phyloP scores from a whole-genome alignment of 441 rosid species.

The Brassica balearica region DNA sequence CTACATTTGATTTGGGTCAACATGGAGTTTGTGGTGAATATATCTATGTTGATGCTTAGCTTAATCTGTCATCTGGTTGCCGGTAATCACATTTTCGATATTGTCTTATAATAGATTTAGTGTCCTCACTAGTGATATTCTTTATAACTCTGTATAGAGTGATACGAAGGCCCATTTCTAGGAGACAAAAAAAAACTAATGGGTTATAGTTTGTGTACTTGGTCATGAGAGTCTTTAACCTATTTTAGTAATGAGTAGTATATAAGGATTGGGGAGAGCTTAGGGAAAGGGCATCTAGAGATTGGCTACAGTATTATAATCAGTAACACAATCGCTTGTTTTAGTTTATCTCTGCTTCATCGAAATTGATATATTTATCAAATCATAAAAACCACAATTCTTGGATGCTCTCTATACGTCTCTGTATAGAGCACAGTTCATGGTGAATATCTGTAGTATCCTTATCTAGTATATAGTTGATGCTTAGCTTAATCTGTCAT shows the following conservation, averaged over 20 bases:
- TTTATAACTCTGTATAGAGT: neutral
- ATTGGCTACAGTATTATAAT: no score
- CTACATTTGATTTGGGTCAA: neutral
- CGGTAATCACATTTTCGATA: neutral
- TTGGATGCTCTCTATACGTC: neutral
- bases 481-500: neutral
- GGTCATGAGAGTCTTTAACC: no score
- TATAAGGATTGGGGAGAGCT: no score
- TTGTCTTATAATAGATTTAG: neutral
- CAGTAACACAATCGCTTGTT: no score
- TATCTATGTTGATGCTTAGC: conserved; percentile 9
- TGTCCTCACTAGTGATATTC: neutral
- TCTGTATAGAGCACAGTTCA: neutral
- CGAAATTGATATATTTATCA: no score
- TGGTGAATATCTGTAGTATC: neutral
- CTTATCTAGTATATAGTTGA: neutral
- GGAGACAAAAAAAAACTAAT: no score
- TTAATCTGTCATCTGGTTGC: neutral
- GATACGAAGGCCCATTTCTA: no score
- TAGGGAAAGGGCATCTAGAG: no score
- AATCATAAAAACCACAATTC: no score
- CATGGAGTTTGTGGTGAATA: neutral
- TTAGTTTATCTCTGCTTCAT: no score
- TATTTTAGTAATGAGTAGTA: no score
- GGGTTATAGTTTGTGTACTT: no score